These are phyloP conservation scores for Smittium culicis DNA, from an alignment of 371 early-diverging fungal genomes.

Conservation along the genomic window DNA sequence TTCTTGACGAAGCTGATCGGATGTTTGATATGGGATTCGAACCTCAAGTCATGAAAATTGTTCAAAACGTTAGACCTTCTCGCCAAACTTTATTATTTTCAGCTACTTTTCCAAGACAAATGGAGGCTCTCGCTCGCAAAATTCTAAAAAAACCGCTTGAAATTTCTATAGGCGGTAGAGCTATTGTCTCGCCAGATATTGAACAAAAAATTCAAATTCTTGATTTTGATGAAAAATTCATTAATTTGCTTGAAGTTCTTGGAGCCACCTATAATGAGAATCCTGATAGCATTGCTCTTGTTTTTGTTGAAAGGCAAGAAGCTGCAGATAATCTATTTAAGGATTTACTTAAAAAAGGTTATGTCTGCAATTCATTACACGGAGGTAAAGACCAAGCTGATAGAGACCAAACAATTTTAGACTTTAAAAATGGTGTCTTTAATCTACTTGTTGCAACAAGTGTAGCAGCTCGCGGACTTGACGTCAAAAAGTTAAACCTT, in stretches of 20 bases:
- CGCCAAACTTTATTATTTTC: slow-evolving; percentile 89
- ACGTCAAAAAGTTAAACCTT: slow-evolving; percentile 90
- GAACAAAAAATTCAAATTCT: slow-evolving; percentile 77
- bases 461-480: slow-evolving; percentile 98
- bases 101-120: slow-evolving; percentile 93
- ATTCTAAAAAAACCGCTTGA: slow-evolving; percentile 77
- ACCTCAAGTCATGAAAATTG: slow-evolving; percentile 92
- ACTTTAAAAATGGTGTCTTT: slow-evolving; percentile 45
- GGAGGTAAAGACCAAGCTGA: slow-evolving; percentile 59
- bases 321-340: slow-evolving; percentile 79
- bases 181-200: slow-evolving; percentile 78
- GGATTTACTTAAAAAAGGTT: slow-evolving; percentile 72
- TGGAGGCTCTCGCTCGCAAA: slow-evolving; percentile 94
- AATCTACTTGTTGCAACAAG: slow-evolving; percentile 90
- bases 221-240: slow-evolving; percentile 71
- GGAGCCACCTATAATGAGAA: slow-evolving; percentile 58
- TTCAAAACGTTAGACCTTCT: slow-evolving; percentile 87
- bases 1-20: slow-evolving; percentile 97
- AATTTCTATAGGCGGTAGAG: slow-evolving; percentile 86
- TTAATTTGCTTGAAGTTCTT: slow-evolving; percentile 74
- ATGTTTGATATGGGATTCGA: slow-evolving; percentile 99
- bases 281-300: slow-evolving; percentile 49
- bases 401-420: slow-evolving; percentile 55
- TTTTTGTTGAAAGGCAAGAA: slow-evolving; percentile 94
- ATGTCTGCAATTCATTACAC: slow-evolving; percentile 86